These are phyloP conservation scores for Allium fistulosum DNA, from an alignment of 106 monocot genomes.

Conservation along the genomic window DNA sequence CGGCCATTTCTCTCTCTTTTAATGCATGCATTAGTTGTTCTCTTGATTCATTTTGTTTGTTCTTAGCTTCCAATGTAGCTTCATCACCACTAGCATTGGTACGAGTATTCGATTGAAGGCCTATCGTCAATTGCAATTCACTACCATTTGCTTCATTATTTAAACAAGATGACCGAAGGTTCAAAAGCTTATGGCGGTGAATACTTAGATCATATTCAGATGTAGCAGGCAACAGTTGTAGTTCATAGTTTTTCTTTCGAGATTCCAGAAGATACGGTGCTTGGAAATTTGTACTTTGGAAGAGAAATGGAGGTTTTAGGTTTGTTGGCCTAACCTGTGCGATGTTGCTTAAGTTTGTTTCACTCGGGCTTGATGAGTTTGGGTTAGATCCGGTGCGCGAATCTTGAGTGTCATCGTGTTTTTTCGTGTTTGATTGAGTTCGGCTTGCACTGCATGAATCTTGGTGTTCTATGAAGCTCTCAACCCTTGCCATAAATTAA, in stretches of 20 bases:
- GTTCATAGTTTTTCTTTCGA: conserved; percentile 9
- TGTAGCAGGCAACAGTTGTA: conserved; percentile 9
- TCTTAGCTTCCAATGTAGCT: neutral
- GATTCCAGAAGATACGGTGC: no score
- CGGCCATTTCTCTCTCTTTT: conserved; percentile 5
- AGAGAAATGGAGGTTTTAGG: neutral
- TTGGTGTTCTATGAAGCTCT: conserved; percentile 91
- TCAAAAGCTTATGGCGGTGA: neutral
- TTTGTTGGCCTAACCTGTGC: no score
- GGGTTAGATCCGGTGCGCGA: conserved; percentile 35
- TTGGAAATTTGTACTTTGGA: no score
- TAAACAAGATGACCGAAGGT: no score
- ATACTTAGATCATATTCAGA: no score
- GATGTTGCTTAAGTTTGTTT: conserved; percentile 21
- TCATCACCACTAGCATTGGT: no score
- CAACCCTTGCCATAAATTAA: conserved; percentile 29
- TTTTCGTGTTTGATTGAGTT: neutral
- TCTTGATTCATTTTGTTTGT: neutral
- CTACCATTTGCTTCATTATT: neutral
- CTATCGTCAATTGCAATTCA: conserved; percentile 10
- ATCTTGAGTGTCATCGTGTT: neutral
- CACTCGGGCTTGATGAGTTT: conserved; percentile 14
- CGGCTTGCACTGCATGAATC: conserved; percentile 40
- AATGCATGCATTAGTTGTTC: conserved; percentile 1
- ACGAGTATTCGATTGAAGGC: neutral